A percentile compares a stretch with the other conserved stretches of the same genome.
phyloP scores from a whole-genome alignment of 768 basidiomycete genomes.

The Boletus tylopilopsis region DNA sequence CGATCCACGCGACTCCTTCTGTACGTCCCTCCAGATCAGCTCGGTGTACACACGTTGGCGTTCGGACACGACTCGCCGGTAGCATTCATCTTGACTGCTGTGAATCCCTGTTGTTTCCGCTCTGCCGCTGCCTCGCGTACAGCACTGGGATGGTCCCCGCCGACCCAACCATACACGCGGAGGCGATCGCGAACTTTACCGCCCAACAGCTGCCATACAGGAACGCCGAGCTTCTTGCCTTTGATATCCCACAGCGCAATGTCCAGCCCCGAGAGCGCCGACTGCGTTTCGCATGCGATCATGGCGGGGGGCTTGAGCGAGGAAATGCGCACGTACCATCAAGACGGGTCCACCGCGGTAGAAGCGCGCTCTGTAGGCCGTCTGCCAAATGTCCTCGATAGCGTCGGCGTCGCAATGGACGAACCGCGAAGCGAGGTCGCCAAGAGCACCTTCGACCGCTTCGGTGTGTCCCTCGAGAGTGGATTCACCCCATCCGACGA shows the following conservation, averaged over 20 bases:
- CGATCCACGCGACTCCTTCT: conserved; percentile 48
- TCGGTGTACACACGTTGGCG: not conserved
- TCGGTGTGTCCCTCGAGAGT: conserved; percentile 73
- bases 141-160: conserved; percentile 43
- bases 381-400: conserved; percentile 73
- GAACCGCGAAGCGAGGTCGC: conserved; percentile 57
- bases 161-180: conserved; percentile 58
- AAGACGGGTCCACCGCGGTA: conserved; percentile 70
- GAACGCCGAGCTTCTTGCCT: conserved; percentile 69
- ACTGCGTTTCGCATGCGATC: conserved; percentile 25
- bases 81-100: conserved; percentile 72
- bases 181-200: conserved; percentile 62
- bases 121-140: conserved; percentile 49
- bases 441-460: conserved; percentile 64
- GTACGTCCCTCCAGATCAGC: conserved; percentile 9
- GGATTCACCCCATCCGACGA: conserved; percentile 73
- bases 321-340: conserved; percentile 42
- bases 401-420: conserved; percentile 57
- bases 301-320: not conserved
- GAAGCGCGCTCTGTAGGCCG: conserved; percentile 62
- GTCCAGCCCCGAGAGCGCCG: conserved; percentile 56
- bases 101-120: conserved; percentile 59
- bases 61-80: conserved; percentile 36
- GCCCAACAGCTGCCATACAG: conserved; percentile 63
- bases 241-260: conserved; percentile 79